Evolutionary conservation across 345 rosid species (phyloP).

Genomic region (Euphorbia pulcherrima): DNA sequence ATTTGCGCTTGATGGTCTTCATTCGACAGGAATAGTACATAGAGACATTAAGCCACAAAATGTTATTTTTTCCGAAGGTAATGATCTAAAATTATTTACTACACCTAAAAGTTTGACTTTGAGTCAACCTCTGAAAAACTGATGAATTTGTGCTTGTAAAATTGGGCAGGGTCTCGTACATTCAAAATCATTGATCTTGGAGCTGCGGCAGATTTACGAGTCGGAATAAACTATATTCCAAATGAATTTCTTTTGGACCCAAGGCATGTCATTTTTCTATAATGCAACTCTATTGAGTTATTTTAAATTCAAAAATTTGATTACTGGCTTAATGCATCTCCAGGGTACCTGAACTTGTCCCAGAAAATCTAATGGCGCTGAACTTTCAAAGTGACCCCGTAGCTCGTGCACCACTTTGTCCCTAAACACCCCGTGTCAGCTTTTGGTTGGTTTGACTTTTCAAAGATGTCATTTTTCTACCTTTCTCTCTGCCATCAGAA

Average conservation of each 20-base stretch:
- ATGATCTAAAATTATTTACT: slow-evolving; percentile 8
- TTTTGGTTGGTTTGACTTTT: too few species aligned
- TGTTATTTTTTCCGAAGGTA: slow-evolving; percentile 93
- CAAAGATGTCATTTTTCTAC: too few species aligned
- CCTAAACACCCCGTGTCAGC: too few species aligned
- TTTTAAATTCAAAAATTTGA: too few species aligned
- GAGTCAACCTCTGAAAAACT: neutral
- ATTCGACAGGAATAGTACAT: slow-evolving; percentile 93
- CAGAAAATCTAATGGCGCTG: too few species aligned
- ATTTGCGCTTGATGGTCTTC: slow-evolving; percentile 96
- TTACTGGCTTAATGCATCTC: too few species aligned
- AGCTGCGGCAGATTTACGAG: slow-evolving; percentile 95
- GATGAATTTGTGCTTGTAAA: slow-evolving; percentile 8
- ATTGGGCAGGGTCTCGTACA: slow-evolving; percentile 64
- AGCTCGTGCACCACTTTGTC: too few species aligned
- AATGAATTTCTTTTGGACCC: slow-evolving; percentile 96
- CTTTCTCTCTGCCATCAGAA: too few species aligned
- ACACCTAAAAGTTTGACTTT: neutral
- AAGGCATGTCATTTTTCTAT: slow-evolving; percentile 43
- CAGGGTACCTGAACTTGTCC: too few species aligned
- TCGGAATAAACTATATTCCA: slow-evolving; percentile 93
- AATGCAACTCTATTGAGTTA: neutral
- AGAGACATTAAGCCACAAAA: slow-evolving; percentile 94
- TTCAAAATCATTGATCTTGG: slow-evolving; percentile 98
- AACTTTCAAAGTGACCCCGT: too few species aligned